Percentiles rank a stretch among this genome's conserved stretches.
Evolutionary conservation across 306 rosid genomes (phyloP).

Genomic region (Dicorynia guianensis): DNA sequence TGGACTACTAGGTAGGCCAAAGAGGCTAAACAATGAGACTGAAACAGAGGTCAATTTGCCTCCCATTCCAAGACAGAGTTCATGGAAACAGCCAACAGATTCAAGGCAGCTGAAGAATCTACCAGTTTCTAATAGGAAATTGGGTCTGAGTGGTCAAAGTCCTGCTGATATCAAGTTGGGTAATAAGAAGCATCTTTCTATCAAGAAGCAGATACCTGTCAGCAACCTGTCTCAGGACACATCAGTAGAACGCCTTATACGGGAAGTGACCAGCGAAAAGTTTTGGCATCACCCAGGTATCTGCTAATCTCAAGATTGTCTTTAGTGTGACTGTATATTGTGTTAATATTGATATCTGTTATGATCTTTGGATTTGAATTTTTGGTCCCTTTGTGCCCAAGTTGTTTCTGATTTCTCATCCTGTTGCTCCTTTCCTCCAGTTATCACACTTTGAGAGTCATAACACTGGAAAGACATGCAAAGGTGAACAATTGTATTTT

Average conservation of each 20-base stretch:
- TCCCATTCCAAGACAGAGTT: slow-evolving; percentile 83
- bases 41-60: slow-evolving; percentile 73
- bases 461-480: slow-evolving; percentile 69
- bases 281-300: slow-evolving; percentile 99
- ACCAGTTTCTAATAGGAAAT: slow-evolving; percentile 69
- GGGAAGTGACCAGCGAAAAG: slow-evolving; percentile 96
- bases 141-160: slow-evolving; percentile 58
- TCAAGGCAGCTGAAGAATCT: slow-evolving; percentile 69
- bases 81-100: slow-evolving; percentile 87
- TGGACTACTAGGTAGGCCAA: slow-evolving; percentile 62
- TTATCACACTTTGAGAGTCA: slow-evolving; percentile 73
- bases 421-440: slow-evolving; percentile 72
- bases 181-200: slow-evolving; percentile 73
- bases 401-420: slow-evolving; percentile 56
- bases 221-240: slow-evolving; percentile 76
- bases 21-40: slow-evolving; percentile 68
- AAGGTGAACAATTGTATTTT: slow-evolving; percentile 74
- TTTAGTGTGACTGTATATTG: slow-evolving; percentile 16
- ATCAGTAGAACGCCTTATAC: slow-evolving; percentile 94
- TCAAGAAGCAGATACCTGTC: slow-evolving; percentile 74
- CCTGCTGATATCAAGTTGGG: slow-evolving; percentile 68
- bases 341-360: slow-evolving; percentile 16
- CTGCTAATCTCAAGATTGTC: slow-evolving; percentile 26
- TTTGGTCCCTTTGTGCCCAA: slow-evolving; percentile 35
- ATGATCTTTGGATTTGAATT: slow-evolving; percentile 32